Base-by-base conservation (phyloP, 345 rosid species). In the Citrus hindsii region DNA sequence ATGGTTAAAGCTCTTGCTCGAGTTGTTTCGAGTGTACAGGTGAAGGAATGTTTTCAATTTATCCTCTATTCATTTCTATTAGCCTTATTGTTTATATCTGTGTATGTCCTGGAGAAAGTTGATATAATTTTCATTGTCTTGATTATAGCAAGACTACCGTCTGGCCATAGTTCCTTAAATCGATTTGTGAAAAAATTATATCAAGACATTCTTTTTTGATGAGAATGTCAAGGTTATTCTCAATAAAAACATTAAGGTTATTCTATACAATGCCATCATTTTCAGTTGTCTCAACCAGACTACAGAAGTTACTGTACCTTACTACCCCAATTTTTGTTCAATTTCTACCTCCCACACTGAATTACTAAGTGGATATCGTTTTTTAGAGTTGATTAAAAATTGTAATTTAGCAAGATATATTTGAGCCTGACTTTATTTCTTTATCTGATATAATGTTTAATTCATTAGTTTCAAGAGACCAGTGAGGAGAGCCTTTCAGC, bases 1-100 rank as follows among this genome's bases (percentile, higher is more conserved):
- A 94, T 96, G 94, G 95, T 94, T 83, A 96, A 94, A 82, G 90
- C 99, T 69, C 97, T 96, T 78, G 98, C 98, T 84, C 95, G 97
- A 65, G 97, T 96, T 85, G 98, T 94, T 85, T 96, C 94, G 13
- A 91, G 88, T 84, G 85, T 94, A 74, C 98, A 96, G 97, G 99
- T 95, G 83, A 84, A 86, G 78, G 32, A 76, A 42, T 79, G 19
- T 71, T 71, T 16, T 73, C 21, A 27, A 16, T 22, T 78, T 61
- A 30, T 35, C 79, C 28, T 10, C 21, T 18, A 2, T 58, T 59
- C 32, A 75, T 67, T 76, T 76, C 67, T 48, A 24, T 76, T 67
- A 75, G 72, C 75, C 35, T 21, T 53, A 7, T 4, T 6, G 6
- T 71, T 19, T 35, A 33, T 53, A 46, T 13, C n/a, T 72, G 24